Conservation (phyloP, 106 monocot genomes). For the Dioscorea dumetorum region DNA sequence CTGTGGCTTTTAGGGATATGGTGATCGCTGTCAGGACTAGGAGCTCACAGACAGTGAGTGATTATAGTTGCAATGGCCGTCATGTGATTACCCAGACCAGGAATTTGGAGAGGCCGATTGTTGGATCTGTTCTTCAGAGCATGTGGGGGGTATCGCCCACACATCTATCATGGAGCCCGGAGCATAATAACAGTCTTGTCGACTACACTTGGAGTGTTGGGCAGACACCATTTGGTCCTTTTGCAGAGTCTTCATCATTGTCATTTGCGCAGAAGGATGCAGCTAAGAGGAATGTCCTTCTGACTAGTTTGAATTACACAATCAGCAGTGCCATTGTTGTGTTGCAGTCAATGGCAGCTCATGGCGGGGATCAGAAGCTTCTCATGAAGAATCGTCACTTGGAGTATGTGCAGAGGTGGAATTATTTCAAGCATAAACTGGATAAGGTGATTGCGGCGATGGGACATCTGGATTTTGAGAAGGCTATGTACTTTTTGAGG, state of each 20-base stretch:
- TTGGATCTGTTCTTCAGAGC: slow-evolving; percentile 81
- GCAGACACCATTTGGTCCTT: slow-evolving; percentile 96
- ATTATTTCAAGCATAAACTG: slow-evolving; percentile 70
- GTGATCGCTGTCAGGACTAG: slow-evolving; percentile 84
- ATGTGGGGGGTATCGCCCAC: slow-evolving; percentile 92
- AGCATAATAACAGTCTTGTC: slow-evolving; percentile 62
- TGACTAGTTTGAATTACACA: slow-evolving; percentile 69
- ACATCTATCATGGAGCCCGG: slow-evolving; percentile 75
- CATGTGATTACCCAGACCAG: slow-evolving; percentile 78
- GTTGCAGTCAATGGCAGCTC: slow-evolving; percentile 54
- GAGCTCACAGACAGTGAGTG: slow-evolving; percentile 74
- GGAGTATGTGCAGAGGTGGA: slow-evolving; percentile 94
- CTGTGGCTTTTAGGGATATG: slow-evolving; percentile 91
- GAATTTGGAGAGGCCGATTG: slow-evolving; percentile 71
- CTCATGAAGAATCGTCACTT: slow-evolving; percentile 43
- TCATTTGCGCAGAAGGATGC: slow-evolving; percentile 94
- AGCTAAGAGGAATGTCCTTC: slow-evolving; percentile 72
- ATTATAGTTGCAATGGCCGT: slow-evolving; percentile 94
- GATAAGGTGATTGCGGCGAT: slow-evolving; percentile 75
- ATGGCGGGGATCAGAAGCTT: slow-evolving; percentile 80
- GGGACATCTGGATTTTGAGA: slow-evolving; percentile 83
- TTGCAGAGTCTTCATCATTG: slow-evolving; percentile 58
- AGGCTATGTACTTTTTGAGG: slow-evolving; percentile 65
- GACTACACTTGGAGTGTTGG: slow-evolving; percentile 97
- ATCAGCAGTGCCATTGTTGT: slow-evolving; percentile 62